These are phyloP conservation scores for Passiflora organensis DNA, from an alignment of 345 rosid genomes.

Conservation along the genomic window DNA sequence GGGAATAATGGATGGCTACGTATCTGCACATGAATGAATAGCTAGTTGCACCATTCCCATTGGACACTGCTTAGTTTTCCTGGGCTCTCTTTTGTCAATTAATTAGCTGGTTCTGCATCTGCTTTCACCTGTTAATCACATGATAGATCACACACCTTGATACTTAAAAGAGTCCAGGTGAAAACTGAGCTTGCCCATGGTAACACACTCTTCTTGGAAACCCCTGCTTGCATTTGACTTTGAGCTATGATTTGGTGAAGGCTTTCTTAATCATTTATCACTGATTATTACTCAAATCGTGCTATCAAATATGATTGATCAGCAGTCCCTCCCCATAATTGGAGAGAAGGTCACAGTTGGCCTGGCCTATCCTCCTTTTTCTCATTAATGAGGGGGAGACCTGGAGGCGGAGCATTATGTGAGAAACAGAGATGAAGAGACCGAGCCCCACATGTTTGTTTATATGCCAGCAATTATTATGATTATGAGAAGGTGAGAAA, in stretches of 20 bases:
- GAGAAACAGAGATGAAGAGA: not conserved
- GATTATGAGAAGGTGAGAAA: conserved; percentile 7
- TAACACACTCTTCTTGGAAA: conserved; percentile 2
- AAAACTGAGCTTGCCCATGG: conserved; percentile 10
- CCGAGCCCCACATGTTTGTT: conserved; percentile 26
- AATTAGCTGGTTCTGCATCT: conserved; percentile 22
- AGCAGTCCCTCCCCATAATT: conserved; percentile 4
- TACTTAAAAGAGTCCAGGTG: conserved; percentile 26
- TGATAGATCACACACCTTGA: conserved; percentile 11
- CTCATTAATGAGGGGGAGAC: not conserved
- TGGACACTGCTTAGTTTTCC: no score
- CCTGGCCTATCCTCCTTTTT: not conserved
- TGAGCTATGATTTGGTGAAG: not conserved
- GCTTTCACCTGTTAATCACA: conserved; percentile 26
- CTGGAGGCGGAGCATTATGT: conserved; percentile 11
- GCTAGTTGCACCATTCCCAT: no score
- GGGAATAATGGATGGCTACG: no score
- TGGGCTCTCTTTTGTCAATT: not conserved
- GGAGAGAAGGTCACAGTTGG: conserved; percentile 4
- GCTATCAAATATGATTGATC: not conserved
- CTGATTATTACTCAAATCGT: not conserved
- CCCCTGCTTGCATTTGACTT: conserved; percentile 7
- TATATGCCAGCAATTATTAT: conserved; percentile 16
- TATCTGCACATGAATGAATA: no score
- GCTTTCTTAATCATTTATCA: not conserved